phyloP scores from a whole-genome alignment of 2,329 filamentous ascomycete genomes.

The Tolypocladium amazonense region DNA sequence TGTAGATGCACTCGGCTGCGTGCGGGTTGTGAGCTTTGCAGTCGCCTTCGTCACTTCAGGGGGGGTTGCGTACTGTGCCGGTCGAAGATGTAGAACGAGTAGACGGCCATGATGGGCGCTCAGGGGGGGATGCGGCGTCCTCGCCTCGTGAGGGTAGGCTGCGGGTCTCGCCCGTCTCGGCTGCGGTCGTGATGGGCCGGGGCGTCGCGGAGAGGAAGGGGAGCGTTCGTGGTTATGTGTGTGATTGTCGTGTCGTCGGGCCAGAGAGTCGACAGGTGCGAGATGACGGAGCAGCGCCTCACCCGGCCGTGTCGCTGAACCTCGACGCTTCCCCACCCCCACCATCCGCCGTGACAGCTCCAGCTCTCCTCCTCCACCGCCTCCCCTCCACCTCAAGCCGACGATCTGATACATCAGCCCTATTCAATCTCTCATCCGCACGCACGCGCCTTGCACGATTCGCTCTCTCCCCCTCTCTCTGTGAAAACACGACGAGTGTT shows the following conservation, averaged over 20 bases:
- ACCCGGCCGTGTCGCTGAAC: neutral
- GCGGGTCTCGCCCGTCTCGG: neutral
- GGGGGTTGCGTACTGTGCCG: conserved; percentile 64
- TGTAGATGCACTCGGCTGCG: conserved; percentile 94
- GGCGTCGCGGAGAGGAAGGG: neutral
- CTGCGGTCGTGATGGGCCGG: neutral
- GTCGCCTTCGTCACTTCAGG: neutral
- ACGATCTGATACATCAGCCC: neutral
- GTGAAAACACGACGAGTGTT: neutral
- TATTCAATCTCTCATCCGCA: neutral
- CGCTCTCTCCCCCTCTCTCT: neutral
- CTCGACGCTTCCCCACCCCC: neutral
- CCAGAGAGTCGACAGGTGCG: neutral
- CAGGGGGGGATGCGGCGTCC: neutral
- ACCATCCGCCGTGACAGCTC: neutral
- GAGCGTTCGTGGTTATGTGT: neutral
- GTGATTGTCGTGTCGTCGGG: neutral
- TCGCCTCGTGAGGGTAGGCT: neutral
- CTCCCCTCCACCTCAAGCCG: neutral
- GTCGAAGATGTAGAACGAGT: conserved; percentile 98
- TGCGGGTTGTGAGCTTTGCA: neutral
- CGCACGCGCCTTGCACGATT: neutral
- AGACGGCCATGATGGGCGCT: conserved; percentile 66
- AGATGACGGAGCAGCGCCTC: neutral
- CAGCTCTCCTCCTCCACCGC: neutral